Conservation (phyloP, 192 early-diverging fungal genomes). For the Umbelopsis sp. region DNA sequence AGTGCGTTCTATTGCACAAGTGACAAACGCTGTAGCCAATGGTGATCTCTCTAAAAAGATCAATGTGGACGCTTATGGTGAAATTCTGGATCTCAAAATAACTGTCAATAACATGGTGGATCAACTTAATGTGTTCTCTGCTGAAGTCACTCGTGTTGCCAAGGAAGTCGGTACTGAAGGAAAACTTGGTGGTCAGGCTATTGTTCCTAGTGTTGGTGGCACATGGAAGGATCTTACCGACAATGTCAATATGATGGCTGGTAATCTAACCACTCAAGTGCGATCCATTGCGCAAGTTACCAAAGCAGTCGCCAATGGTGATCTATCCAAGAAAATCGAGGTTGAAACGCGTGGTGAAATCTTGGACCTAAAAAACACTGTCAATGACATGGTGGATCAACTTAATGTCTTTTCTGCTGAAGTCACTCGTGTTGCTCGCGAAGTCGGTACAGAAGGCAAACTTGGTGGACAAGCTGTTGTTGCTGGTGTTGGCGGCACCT, state of each 20-base stretch:
- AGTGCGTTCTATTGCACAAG: slow-evolving; percentile 56
- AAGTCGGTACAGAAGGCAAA: slow-evolving; percentile 62
- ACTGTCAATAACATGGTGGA: slow-evolving; percentile 71
- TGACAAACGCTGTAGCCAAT: slow-evolving; percentile 53
- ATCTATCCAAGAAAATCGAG: slow-evolving; percentile 61
- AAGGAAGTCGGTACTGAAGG: slow-evolving; percentile 72
- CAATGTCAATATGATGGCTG: slow-evolving; percentile 66
- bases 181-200: slow-evolving; percentile 76
- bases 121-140: slow-evolving; percentile 60
- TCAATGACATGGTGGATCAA: slow-evolving; percentile 81
- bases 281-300: slow-evolving; percentile 65
- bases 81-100: slow-evolving; percentile 59
- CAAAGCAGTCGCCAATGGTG: slow-evolving; percentile 56
- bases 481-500: slow-evolving; percentile 46
- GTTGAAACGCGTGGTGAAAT: slow-evolving; percentile 67
- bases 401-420: slow-evolving; percentile 54
- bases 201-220: slow-evolving; percentile 70
- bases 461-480: slow-evolving; percentile 59
- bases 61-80: slow-evolving; percentile 52
- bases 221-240: slow-evolving; percentile 76
- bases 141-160: slow-evolving; percentile 65
- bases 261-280: slow-evolving; percentile 64
- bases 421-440: slow-evolving; percentile 56
- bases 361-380: slow-evolving; percentile 71
- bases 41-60: slow-evolving; percentile 57